Evolutionary conservation across 768 basidiomycete species (phyloP), one percentile per base, ranked within the genome.

Genomic region (Amanita phalloides): DNA sequence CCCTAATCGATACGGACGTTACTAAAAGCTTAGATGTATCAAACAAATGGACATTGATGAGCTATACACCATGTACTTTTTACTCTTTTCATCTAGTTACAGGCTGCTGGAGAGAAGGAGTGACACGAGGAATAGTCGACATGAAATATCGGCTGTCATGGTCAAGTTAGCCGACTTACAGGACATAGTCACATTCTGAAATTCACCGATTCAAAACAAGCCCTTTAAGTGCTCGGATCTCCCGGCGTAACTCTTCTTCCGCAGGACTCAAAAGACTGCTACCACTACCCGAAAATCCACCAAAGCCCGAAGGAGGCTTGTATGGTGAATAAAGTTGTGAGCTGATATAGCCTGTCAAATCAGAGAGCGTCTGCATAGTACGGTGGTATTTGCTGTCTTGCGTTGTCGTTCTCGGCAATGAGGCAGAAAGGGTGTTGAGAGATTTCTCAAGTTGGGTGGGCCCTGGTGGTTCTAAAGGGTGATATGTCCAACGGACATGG

Each of bases 271-370:
- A 49, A 8, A 54, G 51, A 14, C 57, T 58, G 26, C 58, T 56
- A 28, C 55, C 56, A 14, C 54, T 56, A n/a, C 56, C 65, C 21
- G 58, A 54, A 23, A 68, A 58, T 7, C 43, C 51, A 33, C 67
- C 64, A 9, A 57, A 47, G 4, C 64, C 65, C 39, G 58, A 56
- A 3, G 68, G 56, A 2, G 68, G 58, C 39, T 68, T 69, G 58
- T 70, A 77, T 10, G 77, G 71, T 28, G 72, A 60, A 59, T 88
- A 90, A 2, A 84, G 77, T 57, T 88, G 84, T 7, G 84, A 75
- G 53, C 84, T 82, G 60, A 90, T 76, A 63, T 86, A 88, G 4
- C 88, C 87, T 0, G 87, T 90, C 54, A 90, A 75, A 58, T 86
- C 82, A 1, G 82, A 74, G 36, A 89, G 71, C 0, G 77, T 62